Base-by-base conservation (phyloP, 352 stramenopile genomes). In the Pythium plurisporium region DNA sequence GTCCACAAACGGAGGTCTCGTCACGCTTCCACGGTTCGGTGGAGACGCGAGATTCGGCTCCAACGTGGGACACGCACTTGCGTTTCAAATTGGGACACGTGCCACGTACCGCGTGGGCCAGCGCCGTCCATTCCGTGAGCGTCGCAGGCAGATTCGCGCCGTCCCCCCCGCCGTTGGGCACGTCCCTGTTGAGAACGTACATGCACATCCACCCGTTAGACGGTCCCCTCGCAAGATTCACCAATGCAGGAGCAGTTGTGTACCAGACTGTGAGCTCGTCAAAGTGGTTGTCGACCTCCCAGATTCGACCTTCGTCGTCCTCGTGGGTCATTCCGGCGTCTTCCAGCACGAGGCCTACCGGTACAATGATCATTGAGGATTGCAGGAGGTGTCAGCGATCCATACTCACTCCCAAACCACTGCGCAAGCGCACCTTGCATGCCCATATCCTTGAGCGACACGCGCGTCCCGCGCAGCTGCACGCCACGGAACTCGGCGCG, bases 241-340 rank as follows among this genome's bases (percentile, higher is more conserved):
- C n/a, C 54, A 61, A 46, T 55, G 30, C 17, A 20, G 51, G 2
- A n/a, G n/a, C n/a, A n/a, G 38, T 22, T 36, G 54, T 67, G 31
- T 69, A 91, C 81, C 81, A 91, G 55, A 72, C 79, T 29, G 68
- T 82, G 38, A 91, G 36, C 34, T 80, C 64, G n/a, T 87, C 67
- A 40, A 93, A 93, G 47, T 93, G 79, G 43, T 78, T 66, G 23
- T 89, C 82, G 11, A 93, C 71, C 57, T 93, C 82, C 80, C 80
- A 93, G 29, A 89, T 70, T 23, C 73, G 69, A 34, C 78, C 78
- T 69, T 88, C 78, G 48, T 88, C 80, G 22, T 78, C 65, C 3
- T 65, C 14, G 43, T 89, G 73, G 40, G 67, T 71, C 68, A 82
- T 73, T 15, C 72, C 73, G 43, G 65, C 80, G 56, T 87, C 74